Conservation (phyloP, 148 eudicot species). For the Vaccinium corymbosum region DNA sequence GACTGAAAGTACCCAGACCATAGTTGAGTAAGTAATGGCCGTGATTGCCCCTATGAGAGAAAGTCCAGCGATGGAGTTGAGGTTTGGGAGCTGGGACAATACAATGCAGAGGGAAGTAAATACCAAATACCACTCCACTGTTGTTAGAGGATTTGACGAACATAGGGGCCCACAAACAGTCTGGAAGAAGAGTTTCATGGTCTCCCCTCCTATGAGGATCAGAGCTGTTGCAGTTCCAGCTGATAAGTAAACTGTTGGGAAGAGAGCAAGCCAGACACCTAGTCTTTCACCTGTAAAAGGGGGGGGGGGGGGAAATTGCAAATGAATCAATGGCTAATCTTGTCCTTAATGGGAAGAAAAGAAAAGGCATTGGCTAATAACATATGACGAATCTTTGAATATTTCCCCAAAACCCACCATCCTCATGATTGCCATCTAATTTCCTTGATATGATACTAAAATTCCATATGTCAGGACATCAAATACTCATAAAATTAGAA, state of each 20-base stretch:
- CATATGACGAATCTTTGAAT: neutral
- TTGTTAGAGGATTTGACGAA: slow-evolving; percentile 87
- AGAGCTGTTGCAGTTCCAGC: slow-evolving; percentile 96
- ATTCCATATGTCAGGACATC: neutral
- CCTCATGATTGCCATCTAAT: neutral
- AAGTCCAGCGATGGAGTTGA: slow-evolving; percentile 95
- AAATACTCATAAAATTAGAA: neutral
- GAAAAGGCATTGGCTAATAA: neutral
- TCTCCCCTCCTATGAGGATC: slow-evolving; percentile 93
- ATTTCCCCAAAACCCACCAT: neutral
- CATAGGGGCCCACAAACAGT: slow-evolving; percentile 90
- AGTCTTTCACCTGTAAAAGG: slow-evolving; percentile 63
- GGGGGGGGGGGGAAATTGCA: neutral
- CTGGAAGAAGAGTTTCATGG: slow-evolving; percentile 91
- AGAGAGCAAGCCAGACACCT: slow-evolving; percentile 94
- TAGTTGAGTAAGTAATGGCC: slow-evolving; percentile 86
- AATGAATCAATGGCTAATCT: neutral
- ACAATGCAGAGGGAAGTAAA: slow-evolving; percentile 93
- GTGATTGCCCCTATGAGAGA: slow-evolving; percentile 95
- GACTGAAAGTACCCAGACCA: slow-evolving; percentile 95
- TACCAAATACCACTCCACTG: slow-evolving; percentile 97
- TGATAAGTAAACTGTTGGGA: slow-evolving; percentile 89
- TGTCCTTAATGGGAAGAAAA: neutral
- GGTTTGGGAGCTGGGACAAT: slow-evolving; percentile 87
- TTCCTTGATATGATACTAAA: neutral